Evolutionary conservation across 2,329 filamentous ascomycete genomes (phyloP), one percentile per base, ranked within the genome.

Genomic region (Capronia americana): DNA sequence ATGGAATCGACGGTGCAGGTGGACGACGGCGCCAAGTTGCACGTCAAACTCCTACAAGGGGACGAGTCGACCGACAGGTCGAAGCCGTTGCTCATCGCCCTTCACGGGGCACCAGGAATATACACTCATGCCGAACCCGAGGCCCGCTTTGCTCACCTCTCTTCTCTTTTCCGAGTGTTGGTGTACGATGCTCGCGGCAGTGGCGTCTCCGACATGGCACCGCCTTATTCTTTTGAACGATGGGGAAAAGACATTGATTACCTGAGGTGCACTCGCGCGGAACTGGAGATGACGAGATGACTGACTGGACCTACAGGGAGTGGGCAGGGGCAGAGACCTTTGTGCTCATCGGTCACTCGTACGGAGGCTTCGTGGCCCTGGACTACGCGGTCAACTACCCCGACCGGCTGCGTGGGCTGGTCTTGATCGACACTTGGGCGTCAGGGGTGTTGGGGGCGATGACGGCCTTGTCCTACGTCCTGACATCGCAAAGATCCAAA

Each of bases 221-320:
- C 57, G 28, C 66, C 66, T 30, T 68, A 48, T 44, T 62, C 46
- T 3, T 62, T 65, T 56, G 66, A 68, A 24, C 66, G 66, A 8
- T 68, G 66, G 66, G 63, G 65, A 14, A 59, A 65, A 7, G 66
- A 68, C 54, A 61, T 67, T 46, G 61, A 67, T 46, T 58, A 62
- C 23, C 62, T 68, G 4, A 65, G 66, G 65, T 67, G 34, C 23
- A 57, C 6, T 14, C 14, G 23, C 24, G 17, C 12, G 30, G 14
- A 23, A n/a, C 14, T 17, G 20, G 17, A 20, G 53, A 7, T 24
- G n/a, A 8, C 23, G 23, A 10, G 30, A 32, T n/a, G 23, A 46
- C 34, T 57, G 38, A 57, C 32, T 1, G 32, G 10, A 26, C 8
- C 11, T 10, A 5, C 11, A 57, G 55, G 34, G 24, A 20, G 17